Evolutionary conservation across 2,329 filamentous ascomycete genomes (phyloP), one percentile per base, ranked within the genome.

Genomic region (Periconia digitata): DNA sequence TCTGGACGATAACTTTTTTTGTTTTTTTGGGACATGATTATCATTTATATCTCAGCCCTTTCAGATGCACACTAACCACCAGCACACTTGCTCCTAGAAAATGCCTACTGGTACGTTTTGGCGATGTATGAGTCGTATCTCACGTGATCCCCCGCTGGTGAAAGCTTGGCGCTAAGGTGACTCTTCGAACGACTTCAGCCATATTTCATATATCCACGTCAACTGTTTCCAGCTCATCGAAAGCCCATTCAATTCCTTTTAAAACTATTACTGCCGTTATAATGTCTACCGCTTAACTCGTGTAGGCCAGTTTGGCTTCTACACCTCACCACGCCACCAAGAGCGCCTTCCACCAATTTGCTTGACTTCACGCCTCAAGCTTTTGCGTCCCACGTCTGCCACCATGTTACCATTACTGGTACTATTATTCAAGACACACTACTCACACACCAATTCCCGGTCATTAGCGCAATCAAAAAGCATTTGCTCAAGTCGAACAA

Each of bases 351-450:
- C 32, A 21, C 36, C 38, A 39, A 23, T 37, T 43, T 39, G 43
- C 47, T 47, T 42, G 44, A 61, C 56, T 45, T 56, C 59, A 55
- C 48, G 53, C 53, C 35, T 58, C 53, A 35, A 53, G 50, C 49
- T 32, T 53, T 62, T 64, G 59, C 52, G 27, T 50, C 51, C 32
- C 47, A 54, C 49, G 53, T 50, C 51, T 59, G 67, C 63, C 76
- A 80, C 76, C 53, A 82, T 82, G 80, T 67, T 74, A 72, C 74
- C 69, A 63, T 66, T 71, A 73, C 66, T 77, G 60, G 72, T 74
- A 50, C 64, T 70, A 59, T 67, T 75, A 52, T 79, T 75, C 63
- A 73, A 72, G 59, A 73, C 76, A 58, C 75, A 79, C 59, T 71
- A 75, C 57, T 76, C 72, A 43, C 77, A 80, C 63, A 79, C 77